Evolutionary conservation across 495 filamentous ascomycete genomes (phyloP).

Genomic region (Hyaloscypha bicolor): DNA sequence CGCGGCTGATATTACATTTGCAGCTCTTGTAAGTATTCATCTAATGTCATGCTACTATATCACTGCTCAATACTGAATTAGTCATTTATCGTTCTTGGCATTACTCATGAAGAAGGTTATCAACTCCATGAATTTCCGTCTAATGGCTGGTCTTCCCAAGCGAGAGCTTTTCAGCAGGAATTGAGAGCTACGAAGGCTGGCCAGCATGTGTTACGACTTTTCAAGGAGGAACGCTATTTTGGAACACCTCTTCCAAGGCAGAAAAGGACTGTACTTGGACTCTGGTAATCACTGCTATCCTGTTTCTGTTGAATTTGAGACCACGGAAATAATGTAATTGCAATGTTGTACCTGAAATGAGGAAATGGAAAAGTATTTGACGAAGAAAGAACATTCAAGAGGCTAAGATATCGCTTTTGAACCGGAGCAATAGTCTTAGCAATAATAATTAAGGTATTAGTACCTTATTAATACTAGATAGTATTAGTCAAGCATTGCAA

Average conservation of each 20-base stretch:
- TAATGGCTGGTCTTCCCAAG: constrained; percentile 6
- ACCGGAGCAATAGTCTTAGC: no score
- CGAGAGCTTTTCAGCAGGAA: constrained; percentile 16
- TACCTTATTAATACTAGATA: no score
- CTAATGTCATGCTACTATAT: background rate
- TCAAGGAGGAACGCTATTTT: constrained; percentile 23
- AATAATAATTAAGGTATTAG: no score
- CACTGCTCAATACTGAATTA: background rate
- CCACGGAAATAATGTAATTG: no score
- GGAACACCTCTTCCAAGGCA: constrained; percentile 8
- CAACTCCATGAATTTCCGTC: constrained; percentile 6
- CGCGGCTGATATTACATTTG: constrained; percentile 23
- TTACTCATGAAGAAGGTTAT: constrained; percentile 21
- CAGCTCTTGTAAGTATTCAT: constrained; percentile 18
- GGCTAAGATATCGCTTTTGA: no score
- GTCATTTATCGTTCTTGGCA: constrained; percentile 17
- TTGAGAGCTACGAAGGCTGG: constrained; percentile 23
- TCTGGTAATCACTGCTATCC: constrained; percentile 6
- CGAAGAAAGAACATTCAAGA: no score
- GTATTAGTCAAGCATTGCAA: no score
- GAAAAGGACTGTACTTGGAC: constrained; percentile 18
- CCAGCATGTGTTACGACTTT: constrained; percentile 21
- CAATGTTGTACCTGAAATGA: no score
- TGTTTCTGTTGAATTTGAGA: no score
- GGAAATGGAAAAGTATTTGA: no score